Evolutionary conservation across 2,329 filamentous ascomycete species (phyloP).

Genomic region (Lizonia empirigonia): DNA sequence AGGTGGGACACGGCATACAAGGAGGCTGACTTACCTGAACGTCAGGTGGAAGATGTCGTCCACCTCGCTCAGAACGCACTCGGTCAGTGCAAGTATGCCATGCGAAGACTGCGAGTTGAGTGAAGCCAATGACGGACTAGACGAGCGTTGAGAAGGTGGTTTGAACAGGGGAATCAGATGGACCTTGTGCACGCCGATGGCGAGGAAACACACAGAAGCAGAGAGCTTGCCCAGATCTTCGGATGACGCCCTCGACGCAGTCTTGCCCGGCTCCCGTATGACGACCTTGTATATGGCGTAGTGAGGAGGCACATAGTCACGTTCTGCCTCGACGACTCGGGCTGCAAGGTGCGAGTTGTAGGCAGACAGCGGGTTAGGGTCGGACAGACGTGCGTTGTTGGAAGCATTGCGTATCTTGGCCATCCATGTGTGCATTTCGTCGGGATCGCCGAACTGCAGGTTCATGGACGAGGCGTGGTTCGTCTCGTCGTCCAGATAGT

Average conservation of each 20-base stretch:
- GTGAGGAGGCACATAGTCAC: slow-evolving; percentile 70
- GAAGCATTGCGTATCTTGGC: slow-evolving; percentile 65
- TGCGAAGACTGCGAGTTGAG: slow-evolving; percentile 60
- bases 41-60: slow-evolving; percentile 71
- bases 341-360: slow-evolving; percentile 67
- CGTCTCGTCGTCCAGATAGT: slow-evolving; percentile 69
- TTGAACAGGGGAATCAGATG: slow-evolving; percentile 71
- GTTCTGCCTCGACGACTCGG: slow-evolving; percentile 66
- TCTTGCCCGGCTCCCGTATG: slow-evolving; percentile 64
- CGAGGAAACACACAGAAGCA: slow-evolving; percentile 70
- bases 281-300: slow-evolving; percentile 74
- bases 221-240: slow-evolving; percentile 70
- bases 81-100: slow-evolving; percentile 67
- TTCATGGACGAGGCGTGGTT: slow-evolving; percentile 66
- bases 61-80: slow-evolving; percentile 62
- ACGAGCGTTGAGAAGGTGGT: slow-evolving; percentile 58
- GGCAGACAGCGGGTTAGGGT: slow-evolving; percentile 60
- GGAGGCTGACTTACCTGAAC: slow-evolving; percentile 56
- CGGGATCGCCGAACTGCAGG: slow-evolving; percentile 66
- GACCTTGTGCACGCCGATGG: slow-evolving; percentile 71
- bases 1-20: neutral
- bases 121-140: slow-evolving; percentile 60
- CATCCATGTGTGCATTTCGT: slow-evolving; percentile 71
- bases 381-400: slow-evolving; percentile 59
- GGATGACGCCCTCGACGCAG: slow-evolving; percentile 61